Evolutionary conservation across 2,329 filamentous ascomycete genomes (phyloP).

Genomic region (Arthrocladium fulminans): DNA sequence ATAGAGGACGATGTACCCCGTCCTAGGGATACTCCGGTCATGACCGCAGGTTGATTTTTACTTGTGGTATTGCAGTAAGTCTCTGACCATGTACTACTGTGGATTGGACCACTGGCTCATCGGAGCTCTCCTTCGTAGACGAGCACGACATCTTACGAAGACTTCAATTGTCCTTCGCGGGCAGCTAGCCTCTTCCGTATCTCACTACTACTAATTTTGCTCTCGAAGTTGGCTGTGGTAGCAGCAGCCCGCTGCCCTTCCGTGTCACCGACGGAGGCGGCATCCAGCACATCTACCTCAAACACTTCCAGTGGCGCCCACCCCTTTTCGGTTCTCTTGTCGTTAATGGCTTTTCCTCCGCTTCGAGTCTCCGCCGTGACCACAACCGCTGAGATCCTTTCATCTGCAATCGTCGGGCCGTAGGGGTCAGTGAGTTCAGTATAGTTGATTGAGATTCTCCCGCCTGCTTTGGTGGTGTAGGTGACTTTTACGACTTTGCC

Average conservation of each 20-base stretch:
- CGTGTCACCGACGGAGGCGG: conserved; percentile 39
- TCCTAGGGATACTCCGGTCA: too few relatives aligned
- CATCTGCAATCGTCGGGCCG: conserved; percentile 79
- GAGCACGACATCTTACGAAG: too few relatives aligned
- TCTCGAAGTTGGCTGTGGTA: conserved; percentile 54
- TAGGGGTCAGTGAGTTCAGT: conserved; percentile 81
- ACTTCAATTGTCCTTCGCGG: neutral
- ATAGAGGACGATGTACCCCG: too few relatives aligned
- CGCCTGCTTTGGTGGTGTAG: conserved; percentile 29
- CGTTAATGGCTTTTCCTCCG: conserved; percentile 78
- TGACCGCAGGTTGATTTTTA: too few relatives aligned
- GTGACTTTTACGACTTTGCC: conserved; percentile 30
- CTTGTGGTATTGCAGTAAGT: too few relatives aligned
- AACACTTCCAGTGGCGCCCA: conserved; percentile 72
- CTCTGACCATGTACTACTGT: too few relatives aligned
- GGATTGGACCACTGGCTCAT: too few relatives aligned
- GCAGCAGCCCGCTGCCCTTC: conserved; percentile 37
- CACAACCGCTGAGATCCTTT: conserved; percentile 68
- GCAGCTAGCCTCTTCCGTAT: conserved; percentile 49
- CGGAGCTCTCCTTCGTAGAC: too few relatives aligned
- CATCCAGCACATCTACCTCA: conserved; percentile 79
- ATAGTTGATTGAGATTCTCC: conserved; percentile 61
- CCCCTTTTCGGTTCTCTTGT: conserved; percentile 64
- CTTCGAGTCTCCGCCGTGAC: conserved; percentile 80
- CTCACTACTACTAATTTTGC: conserved; percentile 86